Conservation (phyloP, 768 basidiomycete genomes). For the Trametes punicea region DNA sequence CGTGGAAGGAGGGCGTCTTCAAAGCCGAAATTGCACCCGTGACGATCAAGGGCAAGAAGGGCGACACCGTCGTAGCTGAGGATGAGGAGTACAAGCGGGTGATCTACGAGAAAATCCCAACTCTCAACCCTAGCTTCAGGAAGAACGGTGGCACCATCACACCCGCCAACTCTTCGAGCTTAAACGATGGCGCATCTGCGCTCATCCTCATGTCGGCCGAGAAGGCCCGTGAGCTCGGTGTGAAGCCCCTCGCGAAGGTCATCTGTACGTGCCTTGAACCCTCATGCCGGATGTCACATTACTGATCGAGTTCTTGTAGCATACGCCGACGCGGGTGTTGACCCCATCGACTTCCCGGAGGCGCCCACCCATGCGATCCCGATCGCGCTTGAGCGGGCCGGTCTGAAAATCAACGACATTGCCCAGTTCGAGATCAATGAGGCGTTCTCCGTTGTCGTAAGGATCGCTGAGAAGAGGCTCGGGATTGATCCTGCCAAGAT, state of each 20-base stretch:
- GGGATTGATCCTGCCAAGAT: conserved; percentile 83
- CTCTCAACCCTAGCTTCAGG: conserved; percentile 87
- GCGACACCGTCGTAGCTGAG: conserved; percentile 83
- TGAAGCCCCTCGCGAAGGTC: conserved; percentile 92
- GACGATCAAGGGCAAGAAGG: conserved; percentile 91
- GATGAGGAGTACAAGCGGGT: conserved; percentile 99
- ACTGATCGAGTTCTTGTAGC: conserved; percentile 44
- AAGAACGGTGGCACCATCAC: conserved; percentile 85
- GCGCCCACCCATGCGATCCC: conserved; percentile 94
- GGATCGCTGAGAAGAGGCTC: conserved; percentile 86
- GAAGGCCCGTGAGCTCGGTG: conserved; percentile 86
- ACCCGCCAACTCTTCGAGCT: conserved; percentile 90
- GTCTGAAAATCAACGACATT: conserved; percentile 79
- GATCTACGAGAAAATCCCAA: conserved; percentile 89
- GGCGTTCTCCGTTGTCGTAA: conserved; percentile 93
- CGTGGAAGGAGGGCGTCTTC: conserved; percentile 86
- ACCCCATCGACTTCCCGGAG: conserved; percentile 95
- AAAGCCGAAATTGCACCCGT: conserved; percentile 86
- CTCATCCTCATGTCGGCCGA: conserved; percentile 92
- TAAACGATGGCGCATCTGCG: conserved; percentile 97
- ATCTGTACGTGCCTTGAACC: conserved; percentile 61
- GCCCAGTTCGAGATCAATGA: conserved; percentile 96
- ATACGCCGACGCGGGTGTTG: conserved; percentile 95
- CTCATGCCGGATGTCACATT: not conserved
- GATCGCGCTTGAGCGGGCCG: conserved; percentile 81